Evolutionary conservation across 495 filamentous ascomycete genomes (phyloP), one percentile per base, ranked within the genome.

Genomic region (Penicillium angulare): DNA sequence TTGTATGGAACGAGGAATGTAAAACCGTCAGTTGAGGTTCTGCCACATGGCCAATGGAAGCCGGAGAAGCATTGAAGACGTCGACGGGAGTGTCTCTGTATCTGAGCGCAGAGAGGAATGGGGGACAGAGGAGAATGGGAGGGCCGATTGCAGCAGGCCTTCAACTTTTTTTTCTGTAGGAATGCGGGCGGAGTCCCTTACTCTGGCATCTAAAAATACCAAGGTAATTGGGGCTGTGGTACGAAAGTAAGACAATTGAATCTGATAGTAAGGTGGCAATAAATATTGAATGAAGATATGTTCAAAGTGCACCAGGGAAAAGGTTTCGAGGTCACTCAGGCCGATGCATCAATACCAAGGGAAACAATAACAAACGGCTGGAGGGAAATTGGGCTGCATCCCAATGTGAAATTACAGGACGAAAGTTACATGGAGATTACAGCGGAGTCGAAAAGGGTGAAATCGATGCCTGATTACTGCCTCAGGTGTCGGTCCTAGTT

Each of bases 191-290:
- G 45, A 36, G 38, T 39, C 49, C 56, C 59, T 50, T 59, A 52
- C 60, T 60, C 52, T 52, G 26, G 56, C 54, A 56, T 57, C 55
- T 62, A 59, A 59, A 64, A 59, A 64, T 64, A 64, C 55, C 41
- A 45, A 43, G 12, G 40, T 36, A 47, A 45, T 49, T 48, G 54
- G 50, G 55, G 55, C 54, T 43, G 47, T 27, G 34, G 13, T 46
- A 47, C 46, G 46, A 55, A 43, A 27, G 43, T 32, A 17, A 23
- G 39, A 26, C 15, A 40, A 34, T 32, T 38, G 21, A 13, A 34
- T 7, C 39, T 24, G 8, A 22, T 3, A 13, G 21, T 13, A 8
- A 24, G 15, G 16, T 27, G 5, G 33, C 2, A 18, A 44, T n/a
- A 12, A 7, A n/a, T 12, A 8, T 24, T 21, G 26, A 31, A 31